A percentile compares a stretch with the other conserved stretches of the same genome.
Evolutionary conservation across 805 yeast species (phyloP).

Genomic region (Cyberlindnera bimundalis): DNA sequence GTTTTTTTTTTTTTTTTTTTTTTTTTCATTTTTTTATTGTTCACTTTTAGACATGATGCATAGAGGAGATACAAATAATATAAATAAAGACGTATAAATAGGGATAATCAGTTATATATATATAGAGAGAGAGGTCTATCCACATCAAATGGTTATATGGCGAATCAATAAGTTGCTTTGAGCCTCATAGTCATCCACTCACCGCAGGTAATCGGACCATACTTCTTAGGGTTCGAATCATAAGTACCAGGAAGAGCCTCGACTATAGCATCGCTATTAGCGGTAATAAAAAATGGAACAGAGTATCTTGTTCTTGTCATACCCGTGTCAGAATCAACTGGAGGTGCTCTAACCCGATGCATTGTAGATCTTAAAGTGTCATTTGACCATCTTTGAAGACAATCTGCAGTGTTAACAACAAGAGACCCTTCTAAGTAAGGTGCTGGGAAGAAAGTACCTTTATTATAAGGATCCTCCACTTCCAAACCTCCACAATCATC

Average conservation of each 20-base stretch:
- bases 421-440: slow-evolving; percentile 8
- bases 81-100: too few relatives aligned
- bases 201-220: slow-evolving; percentile 22
- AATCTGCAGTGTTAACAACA: slow-evolving; percentile 10
- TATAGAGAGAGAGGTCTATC: too few relatives aligned
- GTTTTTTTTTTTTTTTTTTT: too few relatives aligned
- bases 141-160: not conserved
- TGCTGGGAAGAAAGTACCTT: slow-evolving; percentile 9
- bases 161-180: slow-evolving; percentile 16
- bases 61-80: too few relatives aligned
- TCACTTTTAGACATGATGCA: too few relatives aligned
- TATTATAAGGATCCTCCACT: slow-evolving; percentile 9
- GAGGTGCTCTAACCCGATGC: slow-evolving; percentile 15
- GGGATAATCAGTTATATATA: too few relatives aligned
- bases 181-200: slow-evolving; percentile 25
- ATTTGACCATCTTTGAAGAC: slow-evolving; percentile 9
- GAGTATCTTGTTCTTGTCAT: slow-evolving; percentile 13
- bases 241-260: slow-evolving; percentile 23
- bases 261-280: slow-evolving; percentile 9
- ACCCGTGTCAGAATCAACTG: slow-evolving; percentile 9
- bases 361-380: slow-evolving; percentile 8
- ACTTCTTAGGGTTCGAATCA: slow-evolving; percentile 23
- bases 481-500: slow-evolving; percentile 16
- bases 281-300: slow-evolving; percentile 7
- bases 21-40: too few relatives aligned